These are phyloP conservation scores for Warburgia ugandensis DNA, from an alignment of 164 flowering plant species.

Conservation along the genomic window DNA sequence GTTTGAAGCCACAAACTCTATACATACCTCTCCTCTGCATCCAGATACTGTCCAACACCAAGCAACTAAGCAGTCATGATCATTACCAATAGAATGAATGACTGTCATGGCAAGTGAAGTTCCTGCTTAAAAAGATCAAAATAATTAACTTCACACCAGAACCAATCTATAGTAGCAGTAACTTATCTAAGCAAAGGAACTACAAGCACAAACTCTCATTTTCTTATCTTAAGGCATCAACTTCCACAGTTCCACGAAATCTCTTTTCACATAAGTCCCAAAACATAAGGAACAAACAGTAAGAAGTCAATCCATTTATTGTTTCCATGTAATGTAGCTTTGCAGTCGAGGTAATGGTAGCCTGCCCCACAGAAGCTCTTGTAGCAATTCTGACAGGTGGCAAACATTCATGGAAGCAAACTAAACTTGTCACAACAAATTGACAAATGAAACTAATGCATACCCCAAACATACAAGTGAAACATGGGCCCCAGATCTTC, in stretches of 20 bases:
- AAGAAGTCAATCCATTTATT: too few species aligned
- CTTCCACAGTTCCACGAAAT: too few species aligned
- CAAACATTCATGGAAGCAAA: too few species aligned
- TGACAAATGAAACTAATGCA: slow-evolving; percentile 8
- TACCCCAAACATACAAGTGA: slow-evolving; percentile 99
- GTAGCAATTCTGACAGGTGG: too few species aligned
- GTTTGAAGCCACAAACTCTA: slow-evolving; percentile 5
- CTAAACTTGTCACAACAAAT: too few species aligned
- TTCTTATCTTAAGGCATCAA: too few species aligned
- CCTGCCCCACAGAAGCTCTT: too few species aligned
- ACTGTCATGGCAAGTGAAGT: slow-evolving; percentile 81
- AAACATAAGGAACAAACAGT: too few species aligned
- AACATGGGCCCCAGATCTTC: slow-evolving; percentile 94
- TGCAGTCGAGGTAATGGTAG: too few species aligned
- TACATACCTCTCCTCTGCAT: slow-evolving; percentile 72
- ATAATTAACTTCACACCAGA: background rate
- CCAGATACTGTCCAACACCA: slow-evolving; percentile 89
- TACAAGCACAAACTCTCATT: too few species aligned
- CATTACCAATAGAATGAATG: slow-evolving; percentile 76
- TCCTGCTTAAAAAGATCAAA: slow-evolving; percentile 38
- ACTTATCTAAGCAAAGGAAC: background rate
- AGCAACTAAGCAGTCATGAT: slow-evolving; percentile 54
- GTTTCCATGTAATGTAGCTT: too few species aligned
- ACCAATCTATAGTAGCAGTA: background rate
- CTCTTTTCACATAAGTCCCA: too few species aligned